These are phyloP conservation scores for Tremella yokohamensis DNA, from an alignment of 768 basidiomycete species.

Conservation along the genomic window DNA sequence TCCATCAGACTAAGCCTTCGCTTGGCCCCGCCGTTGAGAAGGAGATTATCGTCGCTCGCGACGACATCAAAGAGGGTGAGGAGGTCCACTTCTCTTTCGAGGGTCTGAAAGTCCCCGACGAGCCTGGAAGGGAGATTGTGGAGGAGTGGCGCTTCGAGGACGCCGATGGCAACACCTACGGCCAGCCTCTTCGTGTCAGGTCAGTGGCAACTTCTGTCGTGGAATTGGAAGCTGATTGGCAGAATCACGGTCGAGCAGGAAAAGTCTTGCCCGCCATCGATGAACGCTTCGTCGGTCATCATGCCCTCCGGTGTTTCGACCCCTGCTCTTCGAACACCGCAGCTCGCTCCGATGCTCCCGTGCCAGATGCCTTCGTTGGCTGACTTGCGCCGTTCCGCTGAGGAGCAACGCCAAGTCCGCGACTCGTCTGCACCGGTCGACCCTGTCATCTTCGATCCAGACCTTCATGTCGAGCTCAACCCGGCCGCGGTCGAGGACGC, in stretches of 20 bases:
- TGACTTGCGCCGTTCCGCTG: neutral
- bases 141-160: conserved; percentile 46
- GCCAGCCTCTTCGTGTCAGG: conserved; percentile 43
- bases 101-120: conserved; percentile 34
- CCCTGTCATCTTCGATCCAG: neutral
- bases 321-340: conserved; percentile 4
- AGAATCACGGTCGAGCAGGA: conserved; percentile 15
- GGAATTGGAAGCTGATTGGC: neutral
- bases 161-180: conserved; percentile 38
- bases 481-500: conserved; percentile 5
- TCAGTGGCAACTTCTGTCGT: conserved; percentile 15
- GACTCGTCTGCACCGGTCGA: neutral
- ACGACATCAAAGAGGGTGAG: conserved; percentile 33
- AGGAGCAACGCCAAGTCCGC: neutral
- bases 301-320: conserved; percentile 27
- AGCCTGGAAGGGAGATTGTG: conserved; percentile 30
- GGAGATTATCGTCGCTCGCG: conserved; percentile 13
- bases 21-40: conserved; percentile 20
- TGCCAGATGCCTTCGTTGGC: conserved; percentile 3
- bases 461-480: neutral
- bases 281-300: conserved; percentile 37
- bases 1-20: conserved; percentile 17
- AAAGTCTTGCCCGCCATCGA: conserved; percentile 13
- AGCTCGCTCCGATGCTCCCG: conserved; percentile 5
- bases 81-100: conserved; percentile 33